phyloP scores from a whole-genome alignment of 2,329 filamentous ascomycete species.

The Colletotrichum camelliae region DNA sequence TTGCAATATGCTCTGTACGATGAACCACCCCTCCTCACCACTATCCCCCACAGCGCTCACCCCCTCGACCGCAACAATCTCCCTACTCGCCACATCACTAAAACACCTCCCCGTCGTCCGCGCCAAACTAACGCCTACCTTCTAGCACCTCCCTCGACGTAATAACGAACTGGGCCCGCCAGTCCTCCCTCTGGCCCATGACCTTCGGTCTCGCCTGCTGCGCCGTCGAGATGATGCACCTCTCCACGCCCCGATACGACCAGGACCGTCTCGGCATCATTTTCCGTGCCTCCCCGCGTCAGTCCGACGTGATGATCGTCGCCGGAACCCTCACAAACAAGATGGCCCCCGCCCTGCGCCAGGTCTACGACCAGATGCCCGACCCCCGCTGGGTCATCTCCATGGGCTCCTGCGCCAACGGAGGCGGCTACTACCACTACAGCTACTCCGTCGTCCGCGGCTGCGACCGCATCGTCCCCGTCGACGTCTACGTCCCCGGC shows the following conservation, averaged over 20 bases:
- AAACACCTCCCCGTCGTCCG: background rate
- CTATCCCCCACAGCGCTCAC: background rate
- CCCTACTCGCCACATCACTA: background rate
- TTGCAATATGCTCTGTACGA: constrained; percentile 88
- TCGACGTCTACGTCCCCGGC: constrained; percentile 81
- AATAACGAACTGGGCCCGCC: constrained; percentile 83
- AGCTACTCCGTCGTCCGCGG: constrained; percentile 76
- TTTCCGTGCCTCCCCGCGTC: constrained; percentile 85
- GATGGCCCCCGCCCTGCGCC: constrained; percentile 89
- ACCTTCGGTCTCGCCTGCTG: constrained; percentile 90
- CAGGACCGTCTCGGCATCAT: constrained; percentile 90
- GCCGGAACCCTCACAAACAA: constrained; percentile 94
- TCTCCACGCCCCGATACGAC: constrained; percentile 87
- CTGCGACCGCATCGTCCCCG: constrained; percentile 78
- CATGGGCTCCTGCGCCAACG: constrained; percentile 87
- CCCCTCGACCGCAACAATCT: background rate
- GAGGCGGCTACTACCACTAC: constrained; percentile 88
- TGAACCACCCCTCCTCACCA: background rate
- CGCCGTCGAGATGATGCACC: constrained; percentile 91
- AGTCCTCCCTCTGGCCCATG: constrained; percentile 87
- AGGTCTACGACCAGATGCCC: constrained; percentile 96
- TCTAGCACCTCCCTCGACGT: constrained; percentile 77
- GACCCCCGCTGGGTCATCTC: constrained; percentile 86
- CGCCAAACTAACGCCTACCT: background rate
- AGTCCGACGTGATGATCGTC: constrained; percentile 93